A percentile compares a stretch with the other conserved stretches of the same genome.
Conservation (phyloP, 441 rosid genomes). For the Iberis amara region DNA sequence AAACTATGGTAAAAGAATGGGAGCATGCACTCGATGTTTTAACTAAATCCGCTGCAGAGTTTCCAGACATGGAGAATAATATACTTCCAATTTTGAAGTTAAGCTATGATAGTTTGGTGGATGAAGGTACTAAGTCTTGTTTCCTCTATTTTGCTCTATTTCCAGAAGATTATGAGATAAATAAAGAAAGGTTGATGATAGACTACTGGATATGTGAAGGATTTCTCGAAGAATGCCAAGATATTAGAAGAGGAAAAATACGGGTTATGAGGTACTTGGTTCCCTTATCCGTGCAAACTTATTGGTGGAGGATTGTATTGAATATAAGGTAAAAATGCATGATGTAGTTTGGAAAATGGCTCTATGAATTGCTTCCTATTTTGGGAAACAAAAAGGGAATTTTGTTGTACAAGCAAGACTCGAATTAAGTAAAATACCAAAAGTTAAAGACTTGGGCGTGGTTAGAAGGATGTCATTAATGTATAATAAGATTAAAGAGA, state of each 20-base stretch:
- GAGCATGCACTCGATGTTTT: conserved; percentile 15
- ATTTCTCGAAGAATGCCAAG: neutral
- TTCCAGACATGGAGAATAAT: conserved; percentile 16
- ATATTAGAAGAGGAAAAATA: neutral
- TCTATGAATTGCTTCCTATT: conserved; percentile 32
- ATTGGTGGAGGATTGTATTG: conserved; percentile 1
- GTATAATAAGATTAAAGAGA: conserved; percentile 22
- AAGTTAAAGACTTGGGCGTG: conserved; percentile 15
- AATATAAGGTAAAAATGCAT: conserved; percentile 19
- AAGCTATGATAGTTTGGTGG: conserved; percentile 27
- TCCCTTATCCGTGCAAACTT: conserved; percentile 15
- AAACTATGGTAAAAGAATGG: conserved; percentile 27
- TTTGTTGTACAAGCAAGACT: conserved; percentile 21
- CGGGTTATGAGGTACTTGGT: conserved; percentile 23
- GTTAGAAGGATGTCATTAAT: conserved; percentile 29
- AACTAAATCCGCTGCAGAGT: too few species aligned
- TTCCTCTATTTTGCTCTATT: conserved; percentile 28
- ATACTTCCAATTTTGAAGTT: conserved; percentile 17
- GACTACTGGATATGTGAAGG: conserved; percentile 26
- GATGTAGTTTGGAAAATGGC: conserved; percentile 40
- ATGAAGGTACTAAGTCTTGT: neutral
- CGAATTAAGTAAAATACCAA: conserved; percentile 20
- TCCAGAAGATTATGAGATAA: neutral
- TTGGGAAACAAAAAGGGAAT: conserved; percentile 8
- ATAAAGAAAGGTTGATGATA: conserved; percentile 12